Conservation (phyloP, 306 rosid species). For the Vicia villosa region DNA sequence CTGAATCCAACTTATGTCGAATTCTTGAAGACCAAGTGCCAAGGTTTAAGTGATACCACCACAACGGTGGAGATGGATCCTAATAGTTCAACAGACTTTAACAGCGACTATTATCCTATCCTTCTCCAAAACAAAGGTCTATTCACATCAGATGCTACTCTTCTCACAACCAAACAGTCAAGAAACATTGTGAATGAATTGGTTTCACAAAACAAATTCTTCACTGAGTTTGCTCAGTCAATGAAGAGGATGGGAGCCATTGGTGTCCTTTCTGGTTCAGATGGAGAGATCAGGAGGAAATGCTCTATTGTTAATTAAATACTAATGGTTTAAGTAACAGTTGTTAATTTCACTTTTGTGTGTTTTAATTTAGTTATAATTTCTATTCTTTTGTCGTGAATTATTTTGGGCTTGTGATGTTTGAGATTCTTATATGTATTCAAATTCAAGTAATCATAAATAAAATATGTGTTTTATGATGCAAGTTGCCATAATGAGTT, state of each 20-base stretch:
- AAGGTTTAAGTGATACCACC: slow-evolving; percentile 35
- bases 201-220: slow-evolving; percentile 40
- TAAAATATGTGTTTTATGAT: not conserved
- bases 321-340: not conserved
- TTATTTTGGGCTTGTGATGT: not conserved
- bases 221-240: slow-evolving; percentile 42
- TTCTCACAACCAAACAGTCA: slow-evolving; percentile 41
- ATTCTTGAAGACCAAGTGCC: slow-evolving; percentile 40
- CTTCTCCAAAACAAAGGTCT: slow-evolving; percentile 48
- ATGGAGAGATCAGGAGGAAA: slow-evolving; percentile 66
- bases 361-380: not conserved
- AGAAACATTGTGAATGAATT: slow-evolving; percentile 20
- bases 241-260: slow-evolving; percentile 65
- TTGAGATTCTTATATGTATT: not conserved
- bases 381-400: not conserved
- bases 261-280: slow-evolving; percentile 41
- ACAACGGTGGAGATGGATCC: slow-evolving; percentile 53
- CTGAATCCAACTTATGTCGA: slow-evolving; percentile 43
- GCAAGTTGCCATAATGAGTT: not conserved
- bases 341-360: not conserved
- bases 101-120: slow-evolving; percentile 43
- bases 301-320: slow-evolving; percentile 54
- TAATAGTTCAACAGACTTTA: slow-evolving; percentile 36
- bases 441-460: not conserved
- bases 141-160: slow-evolving; percentile 62